A percentile compares a stretch with the other conserved stretches of the same genome.
Evolutionary conservation across 306 rosid genomes (phyloP).

Genomic region (Castanospermum australe): DNA sequence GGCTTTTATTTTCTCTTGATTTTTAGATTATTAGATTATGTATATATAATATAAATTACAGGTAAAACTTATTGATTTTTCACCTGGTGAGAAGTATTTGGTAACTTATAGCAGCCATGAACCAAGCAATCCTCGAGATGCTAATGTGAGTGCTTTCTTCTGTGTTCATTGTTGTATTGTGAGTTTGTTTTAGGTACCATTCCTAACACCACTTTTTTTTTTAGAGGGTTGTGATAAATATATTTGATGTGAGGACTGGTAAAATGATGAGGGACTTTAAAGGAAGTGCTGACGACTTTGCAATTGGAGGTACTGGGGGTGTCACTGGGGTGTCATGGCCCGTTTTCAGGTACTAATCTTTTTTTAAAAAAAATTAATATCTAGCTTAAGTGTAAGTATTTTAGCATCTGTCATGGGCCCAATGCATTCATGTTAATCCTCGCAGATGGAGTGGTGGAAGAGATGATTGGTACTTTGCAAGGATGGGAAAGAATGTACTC

Average conservation of each 20-base stretch:
- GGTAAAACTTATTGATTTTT: constrained; percentile 88
- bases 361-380: background rate
- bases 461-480: constrained; percentile 86
- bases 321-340: constrained; percentile 90
- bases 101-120: constrained; percentile 90
- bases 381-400: background rate
- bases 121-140: constrained; percentile 88
- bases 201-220: constrained; percentile 32
- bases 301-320: constrained; percentile 78
- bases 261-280: constrained; percentile 91
- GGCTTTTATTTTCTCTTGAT: background rate
- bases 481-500: constrained; percentile 77
- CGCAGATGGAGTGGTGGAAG: constrained; percentile 87
- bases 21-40: background rate
- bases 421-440: constrained; percentile 2
- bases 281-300: constrained; percentile 86
- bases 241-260: constrained; percentile 91
- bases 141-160: constrained; percentile 61
- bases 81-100: constrained; percentile 82
- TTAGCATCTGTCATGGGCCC: background rate
- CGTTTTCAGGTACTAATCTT: constrained; percentile 60
- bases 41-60: constrained; percentile 21
- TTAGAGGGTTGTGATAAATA: constrained; percentile 80
- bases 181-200: background rate
- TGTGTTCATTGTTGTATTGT: background rate